Evolutionary conservation across 2,329 filamentous ascomycete genomes (phyloP).

Genomic region (Ophiocordyceps camponoti-floridani): DNA sequence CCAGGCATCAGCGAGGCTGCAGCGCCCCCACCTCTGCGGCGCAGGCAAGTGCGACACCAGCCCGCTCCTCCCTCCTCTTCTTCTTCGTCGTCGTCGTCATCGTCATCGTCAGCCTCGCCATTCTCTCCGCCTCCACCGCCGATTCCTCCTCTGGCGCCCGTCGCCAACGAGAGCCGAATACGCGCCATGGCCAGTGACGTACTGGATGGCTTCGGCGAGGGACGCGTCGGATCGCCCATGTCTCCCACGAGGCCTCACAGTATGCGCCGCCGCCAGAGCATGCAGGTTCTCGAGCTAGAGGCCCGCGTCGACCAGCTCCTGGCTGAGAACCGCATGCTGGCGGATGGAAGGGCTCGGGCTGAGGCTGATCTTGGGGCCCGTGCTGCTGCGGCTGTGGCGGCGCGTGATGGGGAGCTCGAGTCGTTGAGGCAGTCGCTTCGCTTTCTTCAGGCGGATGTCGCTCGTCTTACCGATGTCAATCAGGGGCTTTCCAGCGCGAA

Average conservation of each 20-base stretch:
- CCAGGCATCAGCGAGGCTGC: constrained; percentile 28
- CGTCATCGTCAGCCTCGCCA: not conserved
- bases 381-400: constrained; percentile 52
- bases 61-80: not conserved
- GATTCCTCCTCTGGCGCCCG: constrained; percentile 33
- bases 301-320: constrained; percentile 66
- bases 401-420: constrained; percentile 77
- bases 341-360: constrained; percentile 51
- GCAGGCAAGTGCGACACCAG: too few species aligned
- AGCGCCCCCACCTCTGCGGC: too few species aligned
- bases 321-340: constrained; percentile 66
- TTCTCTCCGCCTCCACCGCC: not conserved
- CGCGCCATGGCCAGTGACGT: constrained; percentile 81
- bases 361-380: constrained; percentile 44
- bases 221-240: constrained; percentile 66
- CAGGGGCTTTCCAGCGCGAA: constrained; percentile 63
- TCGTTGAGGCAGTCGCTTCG: constrained; percentile 62
- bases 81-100: not conserved
- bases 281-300: constrained; percentile 91
- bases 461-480: constrained; percentile 67
- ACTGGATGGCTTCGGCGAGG: constrained; percentile 88
- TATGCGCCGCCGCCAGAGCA: constrained; percentile 92
- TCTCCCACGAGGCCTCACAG: constrained; percentile 90
- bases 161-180: constrained; percentile 75
- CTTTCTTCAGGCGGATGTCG: constrained; percentile 66